Evolutionary conservation across 1,284 basidiomycete genomes (phyloP).

Genomic region (Fomitopsis palustris): DNA sequence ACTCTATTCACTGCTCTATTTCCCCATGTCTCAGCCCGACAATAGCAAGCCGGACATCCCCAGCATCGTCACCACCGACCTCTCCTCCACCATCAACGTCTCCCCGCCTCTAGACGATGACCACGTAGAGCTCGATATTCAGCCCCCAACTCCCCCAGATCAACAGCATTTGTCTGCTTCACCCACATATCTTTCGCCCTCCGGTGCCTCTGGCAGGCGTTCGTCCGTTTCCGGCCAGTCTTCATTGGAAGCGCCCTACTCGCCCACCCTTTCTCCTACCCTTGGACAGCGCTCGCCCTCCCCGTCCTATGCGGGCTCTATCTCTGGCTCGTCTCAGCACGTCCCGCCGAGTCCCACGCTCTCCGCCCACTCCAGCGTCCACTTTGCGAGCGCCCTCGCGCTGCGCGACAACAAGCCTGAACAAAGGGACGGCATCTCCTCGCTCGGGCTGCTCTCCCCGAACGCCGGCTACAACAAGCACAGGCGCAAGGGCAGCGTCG

Average conservation of each 20-base stretch:
- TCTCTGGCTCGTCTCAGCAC: slow-evolving; percentile 33
- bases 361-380: slow-evolving; percentile 57
- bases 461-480: slow-evolving; percentile 33
- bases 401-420: slow-evolving; percentile 74
- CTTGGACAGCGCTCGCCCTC: slow-evolving; percentile 21
- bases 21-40: slow-evolving; percentile 13
- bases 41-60: slow-evolving; percentile 17
- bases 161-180: slow-evolving; percentile 9
- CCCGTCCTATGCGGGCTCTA: slow-evolving; percentile 31
- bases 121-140: neutral
- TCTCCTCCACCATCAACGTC: slow-evolving; percentile 15
- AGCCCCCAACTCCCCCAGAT: slow-evolving; percentile 1
- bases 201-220: slow-evolving; percentile 12
- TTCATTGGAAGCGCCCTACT: slow-evolving; percentile 16
- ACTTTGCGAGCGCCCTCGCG: slow-evolving; percentile 56
- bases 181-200: slow-evolving; percentile 14
- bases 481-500: slow-evolving; percentile 45
- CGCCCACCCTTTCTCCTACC: slow-evolving; percentile 17
- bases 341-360: slow-evolving; percentile 71
- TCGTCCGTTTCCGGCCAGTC: slow-evolving; percentile 10
- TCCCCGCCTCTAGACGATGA: neutral
- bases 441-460: slow-evolving; percentile 53
- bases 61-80: slow-evolving; percentile 24
- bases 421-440: slow-evolving; percentile 48
- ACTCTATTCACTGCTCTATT: neutral